A percentile compares a stretch with the other conserved stretches of the same genome.
These are phyloP conservation scores for Aegilops bicornis DNA, from an alignment of 176 grass and related monocot species.

Conservation along the genomic window DNA sequence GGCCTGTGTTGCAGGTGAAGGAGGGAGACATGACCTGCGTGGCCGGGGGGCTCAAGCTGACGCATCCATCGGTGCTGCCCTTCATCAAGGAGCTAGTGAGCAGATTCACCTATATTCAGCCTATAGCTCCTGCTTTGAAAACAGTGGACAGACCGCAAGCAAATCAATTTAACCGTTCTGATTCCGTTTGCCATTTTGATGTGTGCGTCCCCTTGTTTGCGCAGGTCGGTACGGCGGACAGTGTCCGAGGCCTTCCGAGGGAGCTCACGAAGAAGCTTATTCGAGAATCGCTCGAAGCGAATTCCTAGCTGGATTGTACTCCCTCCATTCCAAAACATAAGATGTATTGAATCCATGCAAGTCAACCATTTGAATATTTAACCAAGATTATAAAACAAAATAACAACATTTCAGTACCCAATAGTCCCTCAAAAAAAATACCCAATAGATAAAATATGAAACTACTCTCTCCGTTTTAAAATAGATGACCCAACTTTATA, in stretches of 20 bases:
- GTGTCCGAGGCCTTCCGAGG: conserved; percentile 74
- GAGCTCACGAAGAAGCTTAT: conserved; percentile 68
- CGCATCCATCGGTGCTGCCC: conserved; percentile 57
- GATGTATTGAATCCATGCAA: no score
- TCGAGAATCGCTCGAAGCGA: conserved; percentile 13
- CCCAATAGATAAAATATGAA: no score
- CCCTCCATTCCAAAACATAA: no score
- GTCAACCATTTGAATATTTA: no score
- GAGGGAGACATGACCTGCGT: conserved; percentile 63
- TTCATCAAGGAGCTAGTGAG: conserved; percentile 69
- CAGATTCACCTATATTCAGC: neutral
- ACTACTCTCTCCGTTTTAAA: no score
- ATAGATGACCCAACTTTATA: no score
- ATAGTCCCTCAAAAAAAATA: no score
- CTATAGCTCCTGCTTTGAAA: no score
- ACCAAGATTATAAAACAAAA: no score
- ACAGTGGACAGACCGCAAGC: neutral
- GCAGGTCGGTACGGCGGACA: conserved; percentile 69
- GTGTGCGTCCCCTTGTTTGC: neutral
- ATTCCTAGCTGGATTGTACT: no score
- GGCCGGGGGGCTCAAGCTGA: conserved; percentile 75
- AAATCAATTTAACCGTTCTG: neutral
- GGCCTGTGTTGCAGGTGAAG: conserved; percentile 41
- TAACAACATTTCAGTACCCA: no score
- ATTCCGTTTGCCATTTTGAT: neutral